Conservation (phyloP, 2,329 filamentous ascomycete genomes). For the Thielaviopsis populi region DNA sequence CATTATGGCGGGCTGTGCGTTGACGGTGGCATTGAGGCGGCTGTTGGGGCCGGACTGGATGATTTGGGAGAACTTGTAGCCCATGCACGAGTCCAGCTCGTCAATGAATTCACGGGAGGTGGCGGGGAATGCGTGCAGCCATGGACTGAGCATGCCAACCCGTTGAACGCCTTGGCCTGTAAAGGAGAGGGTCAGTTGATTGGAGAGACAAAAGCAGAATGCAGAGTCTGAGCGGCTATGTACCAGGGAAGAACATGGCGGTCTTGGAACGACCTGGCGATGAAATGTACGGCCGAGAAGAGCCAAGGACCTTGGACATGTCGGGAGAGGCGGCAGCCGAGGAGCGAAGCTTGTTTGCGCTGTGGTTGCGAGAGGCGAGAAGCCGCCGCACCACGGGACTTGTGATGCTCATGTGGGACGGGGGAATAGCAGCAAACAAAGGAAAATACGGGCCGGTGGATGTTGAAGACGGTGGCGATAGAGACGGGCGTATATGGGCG, state of each 20-base stretch:
- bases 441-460: not conserved
- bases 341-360: conserved; percentile 1
- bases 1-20: conserved; percentile 93
- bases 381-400: conserved; percentile 16
- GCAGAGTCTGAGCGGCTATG: conserved; percentile 8
- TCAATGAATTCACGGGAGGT: conserved; percentile 65
- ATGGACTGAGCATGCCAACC: conserved; percentile 73
- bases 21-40: conserved; percentile 63
- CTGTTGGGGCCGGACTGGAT: conserved; percentile 70
- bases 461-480: not conserved
- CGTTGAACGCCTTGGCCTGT: conserved; percentile 77
- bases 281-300: conserved; percentile 7
- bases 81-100: conserved; percentile 62
- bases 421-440: conserved; percentile 4
- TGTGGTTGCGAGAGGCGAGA: conserved; percentile 11
- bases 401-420: conserved; percentile 7
- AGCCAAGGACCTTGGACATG: conserved; percentile 10
- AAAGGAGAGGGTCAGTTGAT: not conserved
- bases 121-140: conserved; percentile 71
- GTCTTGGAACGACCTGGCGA: conserved; percentile 27
- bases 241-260: conserved; percentile 47
- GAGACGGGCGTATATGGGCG: too few relatives aligned
- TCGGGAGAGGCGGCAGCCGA: conserved; percentile 8
- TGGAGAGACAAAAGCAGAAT: not conserved
- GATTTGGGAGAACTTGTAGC: conserved; percentile 58